Base-by-base conservation (phyloP, 495 filamentous ascomycete species). In the Podospora pseudocomata region DNA sequence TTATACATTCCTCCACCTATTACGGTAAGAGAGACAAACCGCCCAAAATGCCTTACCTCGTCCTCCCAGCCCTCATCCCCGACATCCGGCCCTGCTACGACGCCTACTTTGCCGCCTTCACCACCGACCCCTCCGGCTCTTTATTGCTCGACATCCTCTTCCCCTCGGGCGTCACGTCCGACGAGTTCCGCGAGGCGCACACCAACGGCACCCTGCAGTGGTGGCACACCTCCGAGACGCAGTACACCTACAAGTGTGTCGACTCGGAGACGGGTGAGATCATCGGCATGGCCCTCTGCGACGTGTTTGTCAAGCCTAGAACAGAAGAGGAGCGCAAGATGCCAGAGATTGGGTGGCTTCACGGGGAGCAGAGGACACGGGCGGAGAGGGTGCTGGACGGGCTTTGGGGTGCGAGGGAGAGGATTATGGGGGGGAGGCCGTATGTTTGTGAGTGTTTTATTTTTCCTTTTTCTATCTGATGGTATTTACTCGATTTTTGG, bases 61-160 rank as follows among this genome's bases (percentile, higher is more conserved):
- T 81, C 60, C 71, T 81, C 18, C 78, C 80, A 11, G 80, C 79
- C 59, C 75, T 77, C n/a, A 71, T 81, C n/a, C 75, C 75, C 27
- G 80, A 82, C 62, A 77, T 81, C 64, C 67, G 72, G 26, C 54
- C 73, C 55, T 74, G 80, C 19, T 82, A 80, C 67, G 75, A 81
- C 65, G 73, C 75, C 55, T 82, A 80, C 67, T 82, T 82, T 64
- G 66, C 71, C 39, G 78, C 80, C 34, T 82, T 82, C 68, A 67
- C 72, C 49, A 59, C 65, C 15, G 68, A 72, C 65, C 64, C 62
- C 16, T 65, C 66, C 7, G 68, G 73, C 59, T 68, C 72, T 16
- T 55, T 70, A 23, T 73, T 82, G 23, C 67, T 79, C 32, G 69
- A 76, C 4, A 70, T 79, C 61, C 67, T 83, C 16, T 80, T 80